Evolutionary conservation across 2,329 filamentous ascomycete genomes (phyloP).

Genomic region (Xylariaceae sp.): DNA sequence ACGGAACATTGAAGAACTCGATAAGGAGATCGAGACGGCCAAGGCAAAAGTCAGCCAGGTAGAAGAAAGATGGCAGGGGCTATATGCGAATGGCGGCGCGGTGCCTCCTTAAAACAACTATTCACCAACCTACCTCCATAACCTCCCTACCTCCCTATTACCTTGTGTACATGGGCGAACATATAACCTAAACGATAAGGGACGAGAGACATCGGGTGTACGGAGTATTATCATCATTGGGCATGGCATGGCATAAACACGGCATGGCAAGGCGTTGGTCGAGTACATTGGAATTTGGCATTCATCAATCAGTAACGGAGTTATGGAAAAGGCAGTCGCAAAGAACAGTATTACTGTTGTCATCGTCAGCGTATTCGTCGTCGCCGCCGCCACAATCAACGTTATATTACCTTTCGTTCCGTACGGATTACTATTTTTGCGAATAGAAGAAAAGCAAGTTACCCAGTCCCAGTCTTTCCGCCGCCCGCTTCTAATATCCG

Average conservation of each 20-base stretch:
- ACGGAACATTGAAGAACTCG: constrained; percentile 76
- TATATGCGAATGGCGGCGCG: constrained; percentile 38
- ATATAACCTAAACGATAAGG: not conserved
- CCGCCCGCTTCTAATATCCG: no score
- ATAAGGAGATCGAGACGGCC: constrained; percentile 66
- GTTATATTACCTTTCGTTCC: not conserved
- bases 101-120: not conserved
- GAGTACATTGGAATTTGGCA: constrained; percentile 9
- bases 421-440: no score
- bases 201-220: not conserved
- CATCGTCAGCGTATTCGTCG: not conserved
- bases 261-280: constrained; percentile 29
- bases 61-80: constrained; percentile 54
- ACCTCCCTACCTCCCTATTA: no score
- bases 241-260: no score
- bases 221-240: no score
- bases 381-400: not conserved
- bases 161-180: no score
- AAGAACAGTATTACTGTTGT: no score
- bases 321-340: not conserved
- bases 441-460: no score
- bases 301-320: not conserved
- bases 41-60: constrained; percentile 61
- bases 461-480: no score
- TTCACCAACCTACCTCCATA: no score